A percentile compares a stretch with the other conserved stretches of the same genome.
Evolutionary conservation across 192 early-diverging fungal species (phyloP).

Genomic region (Coemansia furcata): DNA sequence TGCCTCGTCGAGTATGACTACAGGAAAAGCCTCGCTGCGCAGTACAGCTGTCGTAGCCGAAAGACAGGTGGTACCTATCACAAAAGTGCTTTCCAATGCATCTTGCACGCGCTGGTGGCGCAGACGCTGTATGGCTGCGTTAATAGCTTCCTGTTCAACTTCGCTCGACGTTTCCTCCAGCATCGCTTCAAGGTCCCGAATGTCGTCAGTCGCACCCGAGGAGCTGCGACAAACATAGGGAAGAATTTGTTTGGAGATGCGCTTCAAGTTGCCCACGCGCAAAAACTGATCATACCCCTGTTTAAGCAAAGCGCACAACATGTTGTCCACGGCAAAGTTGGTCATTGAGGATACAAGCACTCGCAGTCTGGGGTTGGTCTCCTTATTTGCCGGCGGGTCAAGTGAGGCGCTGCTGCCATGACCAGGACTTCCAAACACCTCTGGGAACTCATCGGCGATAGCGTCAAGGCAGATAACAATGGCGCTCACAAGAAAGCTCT

Average conservation of each 20-base stretch:
- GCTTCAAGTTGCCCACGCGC: constrained; percentile 69
- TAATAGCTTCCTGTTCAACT: constrained; percentile 52
- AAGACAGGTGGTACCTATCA: constrained; percentile 75
- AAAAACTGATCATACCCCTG: constrained; percentile 66
- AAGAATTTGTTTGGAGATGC: constrained; percentile 63
- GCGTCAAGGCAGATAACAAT: constrained; percentile 59
- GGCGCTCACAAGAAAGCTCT: constrained; percentile 68
- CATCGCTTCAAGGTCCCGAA: constrained; percentile 77
- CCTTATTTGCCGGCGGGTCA: constrained; percentile 14
- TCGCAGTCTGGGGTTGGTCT: constrained; percentile 38
- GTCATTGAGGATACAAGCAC: constrained; percentile 71
- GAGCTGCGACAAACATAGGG: constrained; percentile 59
- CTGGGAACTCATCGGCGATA: constrained; percentile 51
- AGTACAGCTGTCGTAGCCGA: constrained; percentile 76
- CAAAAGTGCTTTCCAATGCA: constrained; percentile 47
- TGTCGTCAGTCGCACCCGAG: constrained; percentile 52
- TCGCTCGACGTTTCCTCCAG: constrained; percentile 56
- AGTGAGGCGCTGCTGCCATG: neutral
- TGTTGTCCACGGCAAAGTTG: constrained; percentile 77
- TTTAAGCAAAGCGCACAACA: constrained; percentile 61
- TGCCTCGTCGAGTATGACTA: constrained; percentile 85
- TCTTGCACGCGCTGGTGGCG: constrained; percentile 43
- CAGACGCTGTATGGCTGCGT: constrained; percentile 36
- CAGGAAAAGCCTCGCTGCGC: constrained; percentile 54
- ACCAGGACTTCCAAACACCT: constrained; percentile 19